These are phyloP conservation scores for Darksidea phi DNA, from an alignment of 495 filamentous ascomycete species.

Conservation along the genomic window DNA sequence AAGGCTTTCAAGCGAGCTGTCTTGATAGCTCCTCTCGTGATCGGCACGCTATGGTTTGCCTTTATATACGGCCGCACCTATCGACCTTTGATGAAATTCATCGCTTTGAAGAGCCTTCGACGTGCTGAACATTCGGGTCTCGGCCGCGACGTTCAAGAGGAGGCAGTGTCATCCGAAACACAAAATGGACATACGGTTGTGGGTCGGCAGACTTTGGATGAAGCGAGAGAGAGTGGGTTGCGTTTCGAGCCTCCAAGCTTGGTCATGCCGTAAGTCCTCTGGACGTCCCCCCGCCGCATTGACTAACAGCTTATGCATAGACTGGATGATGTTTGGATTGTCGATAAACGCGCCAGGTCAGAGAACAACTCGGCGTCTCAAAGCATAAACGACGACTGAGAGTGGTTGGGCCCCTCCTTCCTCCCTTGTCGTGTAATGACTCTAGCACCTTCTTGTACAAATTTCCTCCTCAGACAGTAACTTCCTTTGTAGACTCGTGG, in stretches of 20 bases:
- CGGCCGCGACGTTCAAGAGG: slow-evolving; percentile 22
- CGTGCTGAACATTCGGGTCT: slow-evolving; percentile 49
- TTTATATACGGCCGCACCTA: slow-evolving; percentile 73
- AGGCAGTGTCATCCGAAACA: slow-evolving; percentile 4
- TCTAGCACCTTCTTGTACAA: slow-evolving; percentile 13
- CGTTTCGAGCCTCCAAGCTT: slow-evolving; percentile 75
- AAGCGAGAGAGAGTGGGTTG: slow-evolving; percentile 62
- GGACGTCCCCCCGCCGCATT: too few relatives aligned
- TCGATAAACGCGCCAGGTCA: slow-evolving; percentile 35
- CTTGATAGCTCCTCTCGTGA: slow-evolving; percentile 72
- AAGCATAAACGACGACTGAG: slow-evolving; percentile 16
- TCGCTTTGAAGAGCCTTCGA: slow-evolving; percentile 81
- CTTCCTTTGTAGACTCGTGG: too few relatives aligned
- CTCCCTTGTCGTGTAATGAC: neutral
- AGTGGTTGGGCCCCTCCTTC: slow-evolving; percentile 5
- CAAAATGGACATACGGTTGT: slow-evolving; percentile 26
- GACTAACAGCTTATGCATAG: slow-evolving; percentile 25
- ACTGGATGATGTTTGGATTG: slow-evolving; percentile 44
- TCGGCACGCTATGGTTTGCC: slow-evolving; percentile 79
- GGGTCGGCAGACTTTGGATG: slow-evolving; percentile 60
- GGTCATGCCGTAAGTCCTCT: slow-evolving; percentile 56
- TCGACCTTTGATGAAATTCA: slow-evolving; percentile 84
- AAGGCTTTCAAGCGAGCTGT: slow-evolving; percentile 66
- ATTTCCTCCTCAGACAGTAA: neutral
- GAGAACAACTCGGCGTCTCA: slow-evolving; percentile 20